These are phyloP conservation scores for Pecoramyces ruminantium DNA, from an alignment of 192 early-diverging fungal species.

Conservation along the genomic window DNA sequence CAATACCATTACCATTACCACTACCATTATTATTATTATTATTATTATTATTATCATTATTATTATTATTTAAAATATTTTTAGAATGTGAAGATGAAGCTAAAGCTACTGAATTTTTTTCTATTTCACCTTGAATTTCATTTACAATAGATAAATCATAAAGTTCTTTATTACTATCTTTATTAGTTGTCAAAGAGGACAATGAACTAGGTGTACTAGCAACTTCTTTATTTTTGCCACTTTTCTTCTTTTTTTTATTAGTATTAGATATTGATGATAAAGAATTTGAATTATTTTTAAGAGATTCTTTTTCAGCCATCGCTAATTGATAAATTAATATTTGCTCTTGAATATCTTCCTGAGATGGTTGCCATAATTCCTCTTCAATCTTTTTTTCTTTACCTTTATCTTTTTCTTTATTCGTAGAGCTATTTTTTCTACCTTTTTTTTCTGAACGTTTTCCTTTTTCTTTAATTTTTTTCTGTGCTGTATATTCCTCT, in stretches of 20 bases:
- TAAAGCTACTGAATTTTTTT: neutral
- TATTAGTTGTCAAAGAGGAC: neutral
- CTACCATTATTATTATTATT: neutral
- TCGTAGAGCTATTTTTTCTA: neutral
- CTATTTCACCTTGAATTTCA: neutral
- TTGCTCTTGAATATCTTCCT: neutral
- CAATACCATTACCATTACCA: neutral
- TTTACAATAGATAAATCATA: neutral
- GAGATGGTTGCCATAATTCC: neutral
- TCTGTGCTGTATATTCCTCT: neutral
- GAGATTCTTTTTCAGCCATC: neutral
- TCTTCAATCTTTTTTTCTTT: neutral
- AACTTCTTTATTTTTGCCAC: neutral
- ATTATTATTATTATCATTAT: no score
- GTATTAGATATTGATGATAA: neutral
- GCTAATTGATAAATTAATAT: neutral
- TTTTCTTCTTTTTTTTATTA: neutral
- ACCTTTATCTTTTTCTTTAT: neutral
- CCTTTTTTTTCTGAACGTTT: neutral
- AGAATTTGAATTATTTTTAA: neutral
- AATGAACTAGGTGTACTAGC: neutral
- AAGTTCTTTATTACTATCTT: neutral
- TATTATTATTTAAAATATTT: neutral
- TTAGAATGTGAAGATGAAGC: neutral
- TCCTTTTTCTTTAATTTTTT: neutral